Percentiles rank a stretch among this genome's conserved stretches.
Evolutionary conservation across 345 rosid species (phyloP).

Genomic region (Bruguiera gymnorhiza): DNA sequence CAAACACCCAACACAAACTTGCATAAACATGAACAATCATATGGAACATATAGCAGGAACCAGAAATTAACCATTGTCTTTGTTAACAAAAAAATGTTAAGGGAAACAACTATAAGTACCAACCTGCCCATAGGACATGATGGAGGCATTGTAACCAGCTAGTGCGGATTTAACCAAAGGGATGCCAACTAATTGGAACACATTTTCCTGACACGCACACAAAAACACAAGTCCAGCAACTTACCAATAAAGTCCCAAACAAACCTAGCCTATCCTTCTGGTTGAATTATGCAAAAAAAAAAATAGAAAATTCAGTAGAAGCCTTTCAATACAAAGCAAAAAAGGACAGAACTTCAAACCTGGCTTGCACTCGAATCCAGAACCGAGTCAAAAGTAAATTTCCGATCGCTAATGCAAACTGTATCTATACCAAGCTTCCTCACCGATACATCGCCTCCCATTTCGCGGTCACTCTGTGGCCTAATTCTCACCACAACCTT

Average conservation of each 20-base stretch:
- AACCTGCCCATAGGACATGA: slow-evolving; percentile 96
- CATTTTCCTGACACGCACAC: slow-evolving; percentile 54
- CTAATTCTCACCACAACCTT: slow-evolving; percentile 86
- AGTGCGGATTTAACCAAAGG: slow-evolving; percentile 79
- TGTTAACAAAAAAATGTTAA: not conserved
- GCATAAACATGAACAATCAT: not conserved
- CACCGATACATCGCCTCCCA: slow-evolving; percentile 40
- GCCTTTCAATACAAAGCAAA: not conserved
- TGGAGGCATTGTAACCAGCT: slow-evolving; percentile 79
- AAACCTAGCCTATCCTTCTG: not conserved
- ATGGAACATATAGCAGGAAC: not conserved
- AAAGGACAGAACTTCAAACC: slow-evolving; percentile 37
- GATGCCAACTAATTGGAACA: slow-evolving; percentile 69
- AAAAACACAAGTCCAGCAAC: slow-evolving; percentile 15
- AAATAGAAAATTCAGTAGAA: not conserved
- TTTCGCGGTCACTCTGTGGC: slow-evolving; percentile 41
- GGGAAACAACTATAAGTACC: not conserved
- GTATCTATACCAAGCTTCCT: slow-evolving; percentile 61
- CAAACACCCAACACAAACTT: slow-evolving; percentile 16
- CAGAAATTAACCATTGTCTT: not conserved
- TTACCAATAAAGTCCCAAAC: not conserved
- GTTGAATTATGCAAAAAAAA: not conserved
- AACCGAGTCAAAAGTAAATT: slow-evolving; percentile 72
- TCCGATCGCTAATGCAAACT: slow-evolving; percentile 54
- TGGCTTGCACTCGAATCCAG: slow-evolving; percentile 71